A percentile compares a stretch with the other conserved stretches of the same genome.
These are phyloP conservation scores for Hypsizygus ulmarius DNA, from an alignment of 1,284 basidiomycete genomes.

Conservation along the genomic window DNA sequence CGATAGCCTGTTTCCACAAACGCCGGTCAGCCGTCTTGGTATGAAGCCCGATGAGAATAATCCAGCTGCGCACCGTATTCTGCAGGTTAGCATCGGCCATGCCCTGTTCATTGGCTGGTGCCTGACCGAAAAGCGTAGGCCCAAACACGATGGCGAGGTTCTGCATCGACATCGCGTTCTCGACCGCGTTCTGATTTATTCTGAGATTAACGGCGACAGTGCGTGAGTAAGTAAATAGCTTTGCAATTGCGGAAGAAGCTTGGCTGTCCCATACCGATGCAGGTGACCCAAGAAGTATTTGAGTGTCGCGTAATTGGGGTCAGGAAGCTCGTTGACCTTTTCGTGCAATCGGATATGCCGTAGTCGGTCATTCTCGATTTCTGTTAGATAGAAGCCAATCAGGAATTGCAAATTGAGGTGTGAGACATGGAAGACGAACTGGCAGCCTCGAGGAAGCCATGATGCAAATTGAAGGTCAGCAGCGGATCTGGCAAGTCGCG, in stretches of 20 bases:
- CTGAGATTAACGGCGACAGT: conserved; percentile 39
- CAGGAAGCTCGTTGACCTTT: conserved; percentile 95
- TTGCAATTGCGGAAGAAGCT: not conserved
- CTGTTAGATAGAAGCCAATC: conserved; percentile 37
- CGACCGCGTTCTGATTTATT: conserved; percentile 67
- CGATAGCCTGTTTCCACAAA: conserved; percentile 59
- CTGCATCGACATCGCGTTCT: conserved; percentile 92
- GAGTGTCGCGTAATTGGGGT: conserved; percentile 96
- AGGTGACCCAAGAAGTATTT: conserved; percentile 96
- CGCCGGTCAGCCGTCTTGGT: not conserved
- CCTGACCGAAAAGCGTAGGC: conserved; percentile 84
- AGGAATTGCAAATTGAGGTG: not conserved
- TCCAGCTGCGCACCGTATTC: conserved; percentile 40
- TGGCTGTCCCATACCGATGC: conserved; percentile 58
- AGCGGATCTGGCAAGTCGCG: conserved; percentile 95
- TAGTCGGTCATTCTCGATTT: conserved; percentile 90
- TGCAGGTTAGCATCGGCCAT: conserved; percentile 57
- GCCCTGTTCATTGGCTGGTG: conserved; percentile 35
- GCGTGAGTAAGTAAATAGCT: conserved; percentile 7
- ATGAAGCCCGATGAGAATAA: not conserved
- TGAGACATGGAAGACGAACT: conserved; percentile 54
- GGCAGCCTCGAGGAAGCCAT: conserved; percentile 93
- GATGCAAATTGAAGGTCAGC: conserved; percentile 81
- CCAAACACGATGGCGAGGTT: conserved; percentile 98
- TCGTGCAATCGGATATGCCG: conserved; percentile 96